Evolutionary conservation across 805 yeast species (phyloP).

Genomic region (Ogataea sp.): DNA sequence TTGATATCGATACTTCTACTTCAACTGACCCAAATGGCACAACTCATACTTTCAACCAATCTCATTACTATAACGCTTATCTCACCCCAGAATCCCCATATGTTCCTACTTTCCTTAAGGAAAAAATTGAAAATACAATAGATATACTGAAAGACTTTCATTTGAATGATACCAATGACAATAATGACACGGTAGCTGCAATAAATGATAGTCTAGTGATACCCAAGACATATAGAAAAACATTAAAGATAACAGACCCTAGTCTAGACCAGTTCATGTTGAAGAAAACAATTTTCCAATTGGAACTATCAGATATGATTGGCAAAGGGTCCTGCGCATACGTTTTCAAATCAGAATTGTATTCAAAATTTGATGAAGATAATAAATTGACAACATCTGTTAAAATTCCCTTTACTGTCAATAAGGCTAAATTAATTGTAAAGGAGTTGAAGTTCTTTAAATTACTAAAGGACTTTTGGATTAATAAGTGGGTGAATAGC

Average conservation of each 20-base stretch:
- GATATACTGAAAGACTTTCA: neutral
- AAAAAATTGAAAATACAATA: neutral
- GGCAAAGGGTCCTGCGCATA: constrained; percentile 24
- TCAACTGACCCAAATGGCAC: too few relatives aligned
- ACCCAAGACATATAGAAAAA: neutral
- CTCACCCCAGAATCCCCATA: constrained; percentile 1
- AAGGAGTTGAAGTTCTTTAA: constrained; percentile 18
- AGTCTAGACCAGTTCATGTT: too few relatives aligned
- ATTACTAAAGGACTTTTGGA: constrained; percentile 5
- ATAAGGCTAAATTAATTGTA: constrained; percentile 17
- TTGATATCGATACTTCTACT: neutral
- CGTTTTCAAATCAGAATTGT: constrained; percentile 16
- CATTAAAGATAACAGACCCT: neutral
- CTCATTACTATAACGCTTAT: too few relatives aligned
- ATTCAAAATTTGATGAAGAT: constrained; percentile 3
- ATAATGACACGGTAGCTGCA: too few relatives aligned
- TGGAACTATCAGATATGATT: constrained; percentile 10
- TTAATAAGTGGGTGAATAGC: neutral
- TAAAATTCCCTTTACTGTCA: constrained; percentile 20
- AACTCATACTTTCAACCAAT: too few relatives aligned
- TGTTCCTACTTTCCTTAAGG: neutral
- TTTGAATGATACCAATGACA: too few relatives aligned
- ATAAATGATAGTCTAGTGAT: too few relatives aligned
- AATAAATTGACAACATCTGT: constrained; percentile 14
- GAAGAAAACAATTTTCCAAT: constrained; percentile 10